Base-by-base conservation (phyloP, 1,139 yeast genomes). In the Yamadazyma mexicana region DNA sequence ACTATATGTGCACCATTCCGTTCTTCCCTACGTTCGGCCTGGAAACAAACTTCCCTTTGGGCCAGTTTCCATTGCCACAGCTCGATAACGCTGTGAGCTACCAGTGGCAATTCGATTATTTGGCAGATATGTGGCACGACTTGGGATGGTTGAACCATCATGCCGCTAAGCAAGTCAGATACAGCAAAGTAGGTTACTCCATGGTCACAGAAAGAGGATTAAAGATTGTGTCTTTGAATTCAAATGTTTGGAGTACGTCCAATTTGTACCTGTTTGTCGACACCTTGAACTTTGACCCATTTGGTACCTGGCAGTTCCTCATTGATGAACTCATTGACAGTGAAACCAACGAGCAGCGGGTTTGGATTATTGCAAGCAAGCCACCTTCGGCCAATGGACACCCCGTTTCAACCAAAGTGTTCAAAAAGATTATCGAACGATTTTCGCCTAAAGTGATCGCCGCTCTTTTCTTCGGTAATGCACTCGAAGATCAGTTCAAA, bases 91-190 rank as follows among this genome's bases (percentile, higher is more conserved):
- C 51, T 9, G 38, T 37, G 30, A 39, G 40, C 12, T 51, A 46
- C 42, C 62, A 60, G 44, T 59, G 64, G 62, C 61, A 61, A 42
- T 58, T 55, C 44, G 64, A 61, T 32, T 52, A 54, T 24, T 42
- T 61, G 41, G 56, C 63, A 7, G 62, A 60, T 34, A 42, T 55
- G 15, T 62, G 66, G 67, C 46, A 48, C 17, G 50, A 56, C 20
- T 58, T 61, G 40, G 71, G 62, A 8, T 75, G 81, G 81, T 45
- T 73, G 22, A 63, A 58, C 50, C 43, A 50, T 29, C 50, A 56
- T 17, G 56, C 59, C 34, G 54, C 66, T 4, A 59, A 58, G 35
- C 55, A 64, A 38, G 62, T 68, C 12, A 56, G 64, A 34, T 58
- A 61, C 34, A 52, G 52, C 28, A 59, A 57, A 46, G 42, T 54